Base-by-base conservation (phyloP, 2,329 filamentous ascomycete genomes). In the Cytospora chrysosperma region DNA sequence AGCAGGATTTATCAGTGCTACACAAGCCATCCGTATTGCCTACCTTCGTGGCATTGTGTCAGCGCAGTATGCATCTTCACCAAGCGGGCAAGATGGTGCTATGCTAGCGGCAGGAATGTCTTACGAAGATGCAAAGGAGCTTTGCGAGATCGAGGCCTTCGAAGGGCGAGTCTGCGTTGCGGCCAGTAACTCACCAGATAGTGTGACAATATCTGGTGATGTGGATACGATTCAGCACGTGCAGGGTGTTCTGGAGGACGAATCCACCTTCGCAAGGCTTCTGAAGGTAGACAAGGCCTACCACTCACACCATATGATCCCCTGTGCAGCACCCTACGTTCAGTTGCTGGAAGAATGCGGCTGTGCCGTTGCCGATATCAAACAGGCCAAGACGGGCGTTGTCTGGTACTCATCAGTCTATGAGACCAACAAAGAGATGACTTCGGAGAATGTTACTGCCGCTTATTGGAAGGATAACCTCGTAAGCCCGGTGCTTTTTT, bases 221-320 rank as follows among this genome's bases (percentile, higher is more conserved):
- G 19, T 30, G 1, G 69, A 71, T 15, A 72, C 72, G 1, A 68
- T 78, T 1, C 57, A 67, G 0, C 64, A 72, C 9, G 59, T 72
- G 0, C 62, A 70, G 59, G 62, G 55, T 1, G 26, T 73, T 0
- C 62, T 74, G 0, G 64, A 70, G 0, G 69, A 69, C 7, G 65
- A 69, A 15, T 64, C 68, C n/a, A 68, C 69, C 3, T 74, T 78
- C 55, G 63, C 69, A 0, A 63, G 75, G 4, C 32, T 63, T 0
- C 69, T 81, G 0, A 69, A 72, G 19, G 75, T 78, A 2, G 73
- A 78, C 56, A 75, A 63, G 8, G 78, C 78, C 0, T 80, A 79
- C 55, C 75, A 77, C 58, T 77, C 75, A 0, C 71, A 73, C 26
- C 74, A 77, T 52, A 79, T 79, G 74, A 30, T 34, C 0, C n/a